These are phyloP conservation scores for Entonaema liquescens DNA, from an alignment of 495 filamentous ascomycete genomes.

Conservation along the genomic window DNA sequence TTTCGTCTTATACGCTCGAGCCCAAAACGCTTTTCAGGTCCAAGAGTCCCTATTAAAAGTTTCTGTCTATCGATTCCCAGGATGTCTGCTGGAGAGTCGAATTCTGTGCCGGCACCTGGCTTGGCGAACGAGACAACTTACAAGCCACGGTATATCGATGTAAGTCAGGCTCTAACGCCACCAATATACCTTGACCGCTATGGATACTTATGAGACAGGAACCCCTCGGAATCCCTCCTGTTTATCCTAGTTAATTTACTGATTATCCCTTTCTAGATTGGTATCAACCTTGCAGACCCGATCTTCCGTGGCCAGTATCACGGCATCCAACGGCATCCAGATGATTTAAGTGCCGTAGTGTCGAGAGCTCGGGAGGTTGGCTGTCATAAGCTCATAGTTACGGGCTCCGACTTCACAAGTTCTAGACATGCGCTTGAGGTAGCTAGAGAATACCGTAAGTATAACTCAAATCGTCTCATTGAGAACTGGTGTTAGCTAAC, in stretches of 20 bases:
- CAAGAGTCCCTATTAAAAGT: constrained; percentile 11
- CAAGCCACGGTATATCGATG: constrained; percentile 67
- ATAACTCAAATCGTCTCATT: neutral
- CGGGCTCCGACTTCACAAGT: constrained; percentile 85
- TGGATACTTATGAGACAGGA: neutral
- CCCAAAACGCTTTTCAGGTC: constrained; percentile 7
- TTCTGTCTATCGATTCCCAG: constrained; percentile 20
- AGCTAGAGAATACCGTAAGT: constrained; percentile 74
- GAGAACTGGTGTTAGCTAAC: constrained; percentile 17
- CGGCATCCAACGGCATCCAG: constrained; percentile 79
- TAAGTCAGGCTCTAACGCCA: constrained; percentile 47
- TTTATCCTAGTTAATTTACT: neutral
- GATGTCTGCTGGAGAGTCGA: constrained; percentile 35
- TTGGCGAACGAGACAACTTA: constrained; percentile 36
- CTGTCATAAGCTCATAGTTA: constrained; percentile 89
- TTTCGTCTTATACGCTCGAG: constrained; percentile 12
- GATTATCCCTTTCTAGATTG: constrained; percentile 60
- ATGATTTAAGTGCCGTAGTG: constrained; percentile 80
- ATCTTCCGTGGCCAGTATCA: constrained; percentile 87
- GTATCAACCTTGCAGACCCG: constrained; percentile 92
- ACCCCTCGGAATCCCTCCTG: neutral
- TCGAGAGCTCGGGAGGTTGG: constrained; percentile 77
- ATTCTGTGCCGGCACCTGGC: constrained; percentile 6
- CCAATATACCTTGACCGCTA: neutral
- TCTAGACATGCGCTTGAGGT: constrained; percentile 78